A percentile compares a stretch with the other conserved stretches of the same genome.
These are phyloP conservation scores for Eucalyptus brandiana DNA, from an alignment of 345 rosid genomes.

Conservation along the genomic window DNA sequence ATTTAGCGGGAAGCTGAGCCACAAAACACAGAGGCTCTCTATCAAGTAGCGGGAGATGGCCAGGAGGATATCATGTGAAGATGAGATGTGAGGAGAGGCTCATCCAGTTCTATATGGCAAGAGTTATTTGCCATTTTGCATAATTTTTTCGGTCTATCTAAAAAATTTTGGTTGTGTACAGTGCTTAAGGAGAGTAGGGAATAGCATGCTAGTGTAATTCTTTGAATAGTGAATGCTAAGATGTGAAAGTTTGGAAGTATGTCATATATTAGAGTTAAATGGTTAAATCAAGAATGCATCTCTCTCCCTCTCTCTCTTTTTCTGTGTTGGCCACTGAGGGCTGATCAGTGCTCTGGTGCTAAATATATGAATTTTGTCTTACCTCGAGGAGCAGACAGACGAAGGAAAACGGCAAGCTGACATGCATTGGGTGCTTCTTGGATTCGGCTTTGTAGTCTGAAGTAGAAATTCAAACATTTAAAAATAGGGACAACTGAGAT, in stretches of 20 bases:
- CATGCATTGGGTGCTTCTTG: not conserved
- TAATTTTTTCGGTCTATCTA: not conserved
- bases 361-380: not conserved
- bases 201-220: slow-evolving; percentile 12
- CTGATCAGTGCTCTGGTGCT: not conserved
- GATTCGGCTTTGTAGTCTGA: not conserved
- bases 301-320: not conserved
- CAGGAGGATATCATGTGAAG: slow-evolving; percentile 15
- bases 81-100: not conserved
- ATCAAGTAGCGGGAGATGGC: slow-evolving; percentile 33
- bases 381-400: not conserved
- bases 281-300: not conserved
- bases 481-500: not conserved
- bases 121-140: not conserved
- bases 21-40: slow-evolving; percentile 23
- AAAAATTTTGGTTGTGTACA: slow-evolving; percentile 31
- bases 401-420: not conserved
- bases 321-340: not conserved
- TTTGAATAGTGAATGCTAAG: slow-evolving; percentile 5
- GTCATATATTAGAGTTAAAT: not conserved
- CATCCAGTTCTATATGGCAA: not conserved
- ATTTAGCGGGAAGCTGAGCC: slow-evolving; percentile 49
- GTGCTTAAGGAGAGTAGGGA: slow-evolving; percentile 13
- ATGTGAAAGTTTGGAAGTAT: not conserved
- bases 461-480: not conserved